phyloP scores from a whole-genome alignment of 495 filamentous ascomycete species.

The Lineolata rhizophorae region DNA sequence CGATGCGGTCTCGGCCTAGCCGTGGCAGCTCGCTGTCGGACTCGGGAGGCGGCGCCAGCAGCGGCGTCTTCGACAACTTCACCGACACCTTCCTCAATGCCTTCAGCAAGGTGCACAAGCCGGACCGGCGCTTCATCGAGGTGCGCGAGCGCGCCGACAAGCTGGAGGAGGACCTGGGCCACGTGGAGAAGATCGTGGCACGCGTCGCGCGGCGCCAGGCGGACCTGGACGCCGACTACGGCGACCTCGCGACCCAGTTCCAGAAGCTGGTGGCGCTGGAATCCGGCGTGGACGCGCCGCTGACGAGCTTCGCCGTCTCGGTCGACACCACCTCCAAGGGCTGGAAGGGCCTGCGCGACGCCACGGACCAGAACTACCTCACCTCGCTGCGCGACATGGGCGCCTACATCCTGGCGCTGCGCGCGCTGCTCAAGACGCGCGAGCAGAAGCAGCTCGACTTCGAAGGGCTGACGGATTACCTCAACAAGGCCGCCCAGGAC shows the following conservation, averaged over 20 bases:
- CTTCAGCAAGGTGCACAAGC: constrained; percentile 88
- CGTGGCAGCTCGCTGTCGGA: constrained; percentile 34
- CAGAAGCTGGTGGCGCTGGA: constrained; percentile 81
- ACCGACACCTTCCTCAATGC: constrained; percentile 95
- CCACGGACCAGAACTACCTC: constrained; percentile 91
- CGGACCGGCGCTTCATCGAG: constrained; percentile 84
- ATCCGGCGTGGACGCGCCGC: constrained; percentile 56
- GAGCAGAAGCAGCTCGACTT: constrained; percentile 98
- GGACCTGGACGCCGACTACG: constrained; percentile 75
- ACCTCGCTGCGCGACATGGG: constrained; percentile 83
- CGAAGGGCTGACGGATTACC: constrained; percentile 87
- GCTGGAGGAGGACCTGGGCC: constrained; percentile 77
- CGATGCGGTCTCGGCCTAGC: constrained; percentile 56
- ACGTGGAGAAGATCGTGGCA: constrained; percentile 84
- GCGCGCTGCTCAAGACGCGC: constrained; percentile 70
- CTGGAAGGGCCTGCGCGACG: constrained; percentile 55
- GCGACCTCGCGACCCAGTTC: constrained; percentile 79
- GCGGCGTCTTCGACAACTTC: constrained; percentile 75
- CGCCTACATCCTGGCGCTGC: constrained; percentile 65
- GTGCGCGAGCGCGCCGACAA: constrained; percentile 86
- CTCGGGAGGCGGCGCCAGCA: constrained; percentile 23
- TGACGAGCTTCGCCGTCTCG: constrained; percentile 65
- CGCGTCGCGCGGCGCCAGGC: constrained; percentile 71
- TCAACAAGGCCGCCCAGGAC: constrained; percentile 72
- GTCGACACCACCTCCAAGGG: constrained; percentile 65